phyloP scores from a whole-genome alignment of 768 basidiomycete species.

The Austroboletus eburneus region DNA sequence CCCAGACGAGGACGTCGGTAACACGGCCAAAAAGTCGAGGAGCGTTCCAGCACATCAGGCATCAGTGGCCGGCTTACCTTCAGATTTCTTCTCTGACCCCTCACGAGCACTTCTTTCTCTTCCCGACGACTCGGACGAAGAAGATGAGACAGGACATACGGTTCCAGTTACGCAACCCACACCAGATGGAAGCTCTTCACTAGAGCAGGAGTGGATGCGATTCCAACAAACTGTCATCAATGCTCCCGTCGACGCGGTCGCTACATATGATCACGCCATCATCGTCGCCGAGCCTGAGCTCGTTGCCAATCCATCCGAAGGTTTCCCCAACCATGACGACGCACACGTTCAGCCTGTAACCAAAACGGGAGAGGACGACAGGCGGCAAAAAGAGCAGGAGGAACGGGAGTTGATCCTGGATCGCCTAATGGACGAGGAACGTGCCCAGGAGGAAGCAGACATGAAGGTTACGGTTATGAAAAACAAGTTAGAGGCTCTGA shows the following conservation, averaged over 20 bases:
- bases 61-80: constrained; percentile 42
- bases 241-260: constrained; percentile 36
- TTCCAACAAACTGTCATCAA: constrained; percentile 67
- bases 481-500: constrained; percentile 57
- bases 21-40: constrained; percentile 31
- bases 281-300: constrained; percentile 65
- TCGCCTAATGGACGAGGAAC: constrained; percentile 77
- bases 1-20: constrained; percentile 22
- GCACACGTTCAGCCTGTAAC: constrained; percentile 14
- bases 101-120: constrained; percentile 42
- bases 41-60: constrained; percentile 12
- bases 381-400: constrained; percentile 56
- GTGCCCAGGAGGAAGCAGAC: constrained; percentile 85
- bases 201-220: constrained; percentile 70
- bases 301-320: constrained; percentile 40
- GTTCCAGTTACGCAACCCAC: not conserved
- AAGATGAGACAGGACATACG: constrained; percentile 29
- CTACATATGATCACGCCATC: constrained; percentile 67
- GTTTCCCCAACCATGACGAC: constrained; percentile 42
- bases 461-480: constrained; percentile 66
- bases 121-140: constrained; percentile 40
- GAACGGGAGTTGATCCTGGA: constrained; percentile 85
- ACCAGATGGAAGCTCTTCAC: constrained; percentile 22
- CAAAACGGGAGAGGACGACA: constrained; percentile 32
- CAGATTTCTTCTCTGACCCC: constrained; percentile 81